Evolutionary conservation across 176 grass and related monocot genomes (phyloP).

Genomic region (Aegilops longissima): DNA sequence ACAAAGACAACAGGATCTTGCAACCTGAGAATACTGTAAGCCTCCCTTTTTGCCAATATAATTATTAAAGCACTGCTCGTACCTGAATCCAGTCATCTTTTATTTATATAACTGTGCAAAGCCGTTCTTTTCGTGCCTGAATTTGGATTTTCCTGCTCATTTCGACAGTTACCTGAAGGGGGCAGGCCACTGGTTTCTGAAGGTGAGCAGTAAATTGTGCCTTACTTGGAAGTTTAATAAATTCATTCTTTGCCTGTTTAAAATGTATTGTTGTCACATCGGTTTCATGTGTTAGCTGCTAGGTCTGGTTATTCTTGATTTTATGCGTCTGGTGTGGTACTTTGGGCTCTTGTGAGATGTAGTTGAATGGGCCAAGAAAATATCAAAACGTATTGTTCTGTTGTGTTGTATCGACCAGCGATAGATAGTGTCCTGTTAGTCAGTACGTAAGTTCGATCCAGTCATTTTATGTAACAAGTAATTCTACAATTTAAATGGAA

Average conservation of each 20-base stretch:
- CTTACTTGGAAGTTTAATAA: slow-evolving; percentile 2
- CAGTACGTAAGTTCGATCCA: slow-evolving; percentile 13
- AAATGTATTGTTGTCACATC: background rate
- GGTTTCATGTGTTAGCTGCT: slow-evolving; percentile 11
- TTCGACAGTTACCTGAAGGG: slow-evolving; percentile 34
- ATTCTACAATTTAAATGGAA: background rate
- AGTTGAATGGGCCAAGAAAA: background rate
- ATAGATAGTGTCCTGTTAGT: background rate
- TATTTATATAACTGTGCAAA: background rate
- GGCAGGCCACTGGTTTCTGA: slow-evolving; percentile 30
- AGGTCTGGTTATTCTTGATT: background rate
- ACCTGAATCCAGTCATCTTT: background rate
- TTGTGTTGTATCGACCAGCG: background rate
- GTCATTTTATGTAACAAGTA: background rate
- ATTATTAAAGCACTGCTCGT: background rate
- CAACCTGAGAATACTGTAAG: slow-evolving; percentile 39
- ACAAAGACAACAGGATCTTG: slow-evolving; percentile 27
- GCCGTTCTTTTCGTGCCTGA: background rate
- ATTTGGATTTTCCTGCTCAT: background rate
- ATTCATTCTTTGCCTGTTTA: background rate
- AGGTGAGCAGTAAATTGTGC: slow-evolving; percentile 42
- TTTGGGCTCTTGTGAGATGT: background rate
- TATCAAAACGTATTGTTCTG: background rate
- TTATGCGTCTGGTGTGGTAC: background rate
- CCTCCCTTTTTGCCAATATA: background rate